These are phyloP conservation scores for Apodospora peruviana DNA, from an alignment of 495 filamentous ascomycete genomes.

Conservation along the genomic window DNA sequence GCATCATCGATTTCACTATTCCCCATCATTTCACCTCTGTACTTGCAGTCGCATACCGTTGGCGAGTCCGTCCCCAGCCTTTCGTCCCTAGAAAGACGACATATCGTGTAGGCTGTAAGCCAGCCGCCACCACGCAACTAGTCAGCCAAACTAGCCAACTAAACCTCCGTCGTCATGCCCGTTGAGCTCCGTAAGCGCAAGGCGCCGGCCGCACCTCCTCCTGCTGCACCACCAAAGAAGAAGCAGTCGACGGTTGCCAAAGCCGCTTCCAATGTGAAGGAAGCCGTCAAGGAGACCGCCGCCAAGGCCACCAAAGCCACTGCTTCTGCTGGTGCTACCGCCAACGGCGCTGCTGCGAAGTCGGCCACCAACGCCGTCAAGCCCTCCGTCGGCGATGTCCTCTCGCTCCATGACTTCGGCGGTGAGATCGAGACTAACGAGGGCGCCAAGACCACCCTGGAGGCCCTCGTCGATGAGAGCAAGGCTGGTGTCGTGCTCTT, in stretches of 20 bases:
- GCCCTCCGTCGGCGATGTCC: conserved; percentile 40
- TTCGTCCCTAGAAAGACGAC: neutral
- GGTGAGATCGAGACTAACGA: conserved; percentile 82
- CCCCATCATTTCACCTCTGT: neutral
- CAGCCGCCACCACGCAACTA: neutral
- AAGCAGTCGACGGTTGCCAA: conserved; percentile 42
- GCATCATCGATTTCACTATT: conserved; percentile 7
- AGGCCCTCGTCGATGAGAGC: conserved; percentile 73
- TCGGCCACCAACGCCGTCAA: conserved; percentile 18
- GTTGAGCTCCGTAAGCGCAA: conserved; percentile 73
- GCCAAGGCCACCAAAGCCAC: no score
- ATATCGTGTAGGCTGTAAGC: conserved; percentile 7
- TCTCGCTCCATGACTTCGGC: conserved; percentile 69
- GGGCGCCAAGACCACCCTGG: conserved; percentile 68
- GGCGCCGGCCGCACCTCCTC: conserved; percentile 51
- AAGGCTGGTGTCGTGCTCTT: conserved; percentile 85
- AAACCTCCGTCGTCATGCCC: conserved; percentile 36
- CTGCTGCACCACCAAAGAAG: conserved; percentile 54
- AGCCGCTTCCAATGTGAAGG: conserved; percentile 38
- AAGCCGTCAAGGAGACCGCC: conserved; percentile 29
- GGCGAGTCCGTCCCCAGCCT: conserved; percentile 2
- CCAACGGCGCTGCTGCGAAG: conserved; percentile 17
- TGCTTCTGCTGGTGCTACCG: conserved; percentile 21
- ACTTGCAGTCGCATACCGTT: conserved; percentile 7
- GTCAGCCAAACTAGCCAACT: no score